Evolutionary conservation across 2,329 filamentous ascomycete genomes (phyloP).

Genomic region (Botrytis fabae): DNA sequence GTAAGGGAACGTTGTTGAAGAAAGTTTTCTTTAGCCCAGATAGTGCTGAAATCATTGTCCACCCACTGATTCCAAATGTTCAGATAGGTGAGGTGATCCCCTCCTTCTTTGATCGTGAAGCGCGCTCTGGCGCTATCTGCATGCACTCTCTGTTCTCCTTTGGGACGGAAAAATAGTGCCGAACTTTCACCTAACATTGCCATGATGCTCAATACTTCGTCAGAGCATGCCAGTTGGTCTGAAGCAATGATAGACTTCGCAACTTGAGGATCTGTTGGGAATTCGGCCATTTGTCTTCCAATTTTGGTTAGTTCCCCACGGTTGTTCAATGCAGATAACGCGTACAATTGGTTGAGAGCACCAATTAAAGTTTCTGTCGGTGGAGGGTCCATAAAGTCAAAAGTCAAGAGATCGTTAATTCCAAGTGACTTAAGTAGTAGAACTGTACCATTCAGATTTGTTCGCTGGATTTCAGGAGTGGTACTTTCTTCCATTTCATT

Average conservation of each 20-base stretch:
- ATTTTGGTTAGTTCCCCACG: slow-evolving; percentile 86
- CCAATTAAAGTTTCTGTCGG: slow-evolving; percentile 86
- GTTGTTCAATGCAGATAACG: slow-evolving; percentile 84
- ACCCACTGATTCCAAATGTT: slow-evolving; percentile 97
- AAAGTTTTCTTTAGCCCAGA: slow-evolving; percentile 93
- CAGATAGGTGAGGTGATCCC: slow-evolving; percentile 83
- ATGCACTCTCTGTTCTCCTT: slow-evolving; percentile 89
- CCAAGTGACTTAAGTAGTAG: slow-evolving; percentile 85
- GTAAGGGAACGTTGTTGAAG: slow-evolving; percentile 87
- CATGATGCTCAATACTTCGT: slow-evolving; percentile 91
- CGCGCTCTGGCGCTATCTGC: slow-evolving; percentile 86
- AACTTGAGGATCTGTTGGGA: slow-evolving; percentile 89
- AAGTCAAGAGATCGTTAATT: slow-evolving; percentile 88
- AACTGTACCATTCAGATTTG: slow-evolving; percentile 81
- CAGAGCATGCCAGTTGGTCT: slow-evolving; percentile 87
- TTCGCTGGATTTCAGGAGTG: slow-evolving; percentile 89
- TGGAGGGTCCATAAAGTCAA: slow-evolving; percentile 95
- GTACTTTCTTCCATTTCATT: slow-evolving; percentile 93
- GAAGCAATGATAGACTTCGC: slow-evolving; percentile 86
- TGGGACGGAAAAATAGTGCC: slow-evolving; percentile 89
- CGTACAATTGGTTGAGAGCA: slow-evolving; percentile 87
- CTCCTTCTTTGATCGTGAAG: slow-evolving; percentile 87
- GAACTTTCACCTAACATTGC: slow-evolving; percentile 89
- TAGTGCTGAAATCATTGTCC: slow-evolving; percentile 81
- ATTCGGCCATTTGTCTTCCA: slow-evolving; percentile 92